Conservation (phyloP, 2,329 filamentous ascomycete genomes). For the Sordariomycetes sp. region DNA sequence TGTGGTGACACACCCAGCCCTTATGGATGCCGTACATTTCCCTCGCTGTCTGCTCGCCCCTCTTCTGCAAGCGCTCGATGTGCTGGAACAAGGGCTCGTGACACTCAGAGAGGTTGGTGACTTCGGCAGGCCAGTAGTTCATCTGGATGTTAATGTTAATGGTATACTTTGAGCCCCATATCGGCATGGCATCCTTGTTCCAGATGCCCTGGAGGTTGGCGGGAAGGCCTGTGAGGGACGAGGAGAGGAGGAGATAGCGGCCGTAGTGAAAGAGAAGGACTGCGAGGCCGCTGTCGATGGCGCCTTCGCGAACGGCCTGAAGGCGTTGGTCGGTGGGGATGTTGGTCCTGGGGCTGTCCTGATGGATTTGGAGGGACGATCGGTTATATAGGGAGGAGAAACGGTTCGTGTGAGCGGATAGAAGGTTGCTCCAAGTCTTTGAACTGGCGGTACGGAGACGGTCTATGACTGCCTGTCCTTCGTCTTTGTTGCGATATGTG, state of each 20-base stretch:
- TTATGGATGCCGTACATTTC: conserved; percentile 26
- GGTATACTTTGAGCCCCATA: conserved; percentile 39
- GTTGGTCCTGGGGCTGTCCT: conserved; percentile 10
- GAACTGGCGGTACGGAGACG: conserved; percentile 13
- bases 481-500: conserved; percentile 10
- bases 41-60: conserved; percentile 20
- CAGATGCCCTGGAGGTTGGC: conserved; percentile 25
- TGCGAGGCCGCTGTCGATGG: conserved; percentile 14
- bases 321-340: conserved; percentile 11
- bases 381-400: conserved; percentile 9
- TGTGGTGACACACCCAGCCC: conserved; percentile 27
- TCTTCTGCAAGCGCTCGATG: conserved; percentile 11
- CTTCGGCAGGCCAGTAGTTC: conserved; percentile 37
- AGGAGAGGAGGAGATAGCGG: conserved; percentile 18
- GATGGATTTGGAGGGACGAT: conserved; percentile 6
- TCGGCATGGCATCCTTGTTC: conserved; percentile 18
- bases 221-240: conserved; percentile 13
- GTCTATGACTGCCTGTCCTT: conserved; percentile 9
- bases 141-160: conserved; percentile 44
- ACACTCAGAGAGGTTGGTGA: conserved; percentile 23
- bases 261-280: conserved; percentile 21
- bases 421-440: conserved; percentile 7
- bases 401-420: conserved; percentile 6
- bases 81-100: conserved; percentile 28
- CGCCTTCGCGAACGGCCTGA: conserved; percentile 3